A percentile compares a stretch with the other conserved stretches of the same genome.
Evolutionary conservation across 2,329 filamentous ascomycete species (phyloP).

Genomic region (Alternaria incomplexa): DNA sequence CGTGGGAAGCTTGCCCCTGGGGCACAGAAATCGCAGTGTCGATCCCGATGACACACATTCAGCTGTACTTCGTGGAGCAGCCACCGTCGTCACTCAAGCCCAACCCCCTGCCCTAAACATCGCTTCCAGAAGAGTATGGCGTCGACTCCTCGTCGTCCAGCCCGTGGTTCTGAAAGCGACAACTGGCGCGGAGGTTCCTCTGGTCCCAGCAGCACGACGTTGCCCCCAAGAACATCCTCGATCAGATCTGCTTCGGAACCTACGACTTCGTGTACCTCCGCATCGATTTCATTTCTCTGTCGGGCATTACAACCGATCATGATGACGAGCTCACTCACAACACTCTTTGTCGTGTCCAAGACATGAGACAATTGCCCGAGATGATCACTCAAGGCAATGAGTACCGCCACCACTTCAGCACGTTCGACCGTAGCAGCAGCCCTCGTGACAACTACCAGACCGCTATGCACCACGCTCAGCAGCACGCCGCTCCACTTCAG

Average conservation of each 20-base stretch:
- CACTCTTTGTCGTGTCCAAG: constrained; percentile 55
- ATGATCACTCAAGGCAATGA: constrained; percentile 77
- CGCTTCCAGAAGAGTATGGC: too few relatives aligned
- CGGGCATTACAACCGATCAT: constrained; percentile 64
- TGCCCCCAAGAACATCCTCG: constrained; percentile 67
- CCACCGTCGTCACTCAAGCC: neutral
- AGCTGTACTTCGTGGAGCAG: neutral
- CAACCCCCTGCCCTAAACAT: neutral
- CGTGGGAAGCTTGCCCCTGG: neutral
- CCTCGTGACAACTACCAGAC: constrained; percentile 47
- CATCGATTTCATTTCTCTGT: constrained; percentile 80
- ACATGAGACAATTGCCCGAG: constrained; percentile 77
- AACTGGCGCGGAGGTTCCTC: constrained; percentile 73
- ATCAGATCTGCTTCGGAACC: constrained; percentile 78
- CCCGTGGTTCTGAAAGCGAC: constrained; percentile 93
- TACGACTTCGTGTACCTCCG: constrained; percentile 97
- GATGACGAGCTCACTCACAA: neutral
- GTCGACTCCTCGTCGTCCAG: constrained; percentile 69
- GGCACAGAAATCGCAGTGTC: neutral
- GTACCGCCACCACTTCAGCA: constrained; percentile 76
- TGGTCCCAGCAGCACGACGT: too few relatives aligned
- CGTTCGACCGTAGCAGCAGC: constrained; percentile 78
- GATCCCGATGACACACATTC: neutral
- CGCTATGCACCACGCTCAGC: constrained; percentile 22
- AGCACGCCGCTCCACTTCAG: constrained; percentile 18